These are phyloP conservation scores for Stereocaulon alpinum DNA, from an alignment of 495 filamentous ascomycete genomes.

Conservation along the genomic window DNA sequence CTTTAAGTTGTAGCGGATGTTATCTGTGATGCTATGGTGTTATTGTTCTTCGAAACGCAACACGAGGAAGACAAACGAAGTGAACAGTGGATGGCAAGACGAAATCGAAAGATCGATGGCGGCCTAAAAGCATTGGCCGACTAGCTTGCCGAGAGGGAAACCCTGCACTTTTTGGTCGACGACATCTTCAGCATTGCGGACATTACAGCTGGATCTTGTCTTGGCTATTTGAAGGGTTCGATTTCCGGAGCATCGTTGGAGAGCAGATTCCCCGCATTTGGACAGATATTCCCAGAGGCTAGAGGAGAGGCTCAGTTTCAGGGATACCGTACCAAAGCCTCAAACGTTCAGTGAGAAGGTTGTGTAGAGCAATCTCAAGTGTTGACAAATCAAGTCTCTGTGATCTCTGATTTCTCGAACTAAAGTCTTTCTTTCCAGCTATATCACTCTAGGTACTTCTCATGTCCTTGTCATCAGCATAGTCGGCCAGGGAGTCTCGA, in stretches of 20 bases:
- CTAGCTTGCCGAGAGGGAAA: not conserved
- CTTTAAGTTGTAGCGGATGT: slow-evolving; percentile 6
- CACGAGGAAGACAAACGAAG: not conserved
- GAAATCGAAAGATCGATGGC: not conserved
- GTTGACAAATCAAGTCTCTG: not conserved
- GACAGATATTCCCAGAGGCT: not conserved
- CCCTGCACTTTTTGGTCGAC: not conserved
- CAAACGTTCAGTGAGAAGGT: not conserved
- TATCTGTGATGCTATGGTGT: slow-evolving; percentile 11
- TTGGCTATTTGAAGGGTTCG: slow-evolving; percentile 8
- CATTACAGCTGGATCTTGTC: not conserved
- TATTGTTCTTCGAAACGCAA: slow-evolving; percentile 3
- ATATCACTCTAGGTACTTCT: too few relatives aligned
- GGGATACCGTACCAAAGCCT: not conserved
- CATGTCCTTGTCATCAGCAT: too few relatives aligned
- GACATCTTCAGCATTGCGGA: slow-evolving; percentile 1
- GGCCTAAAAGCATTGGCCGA: slow-evolving; percentile 7
- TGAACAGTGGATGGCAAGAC: slow-evolving; percentile 8
- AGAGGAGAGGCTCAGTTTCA: slow-evolving; percentile 4
- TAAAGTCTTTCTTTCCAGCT: too few relatives aligned
- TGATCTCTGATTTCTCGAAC: too few relatives aligned
- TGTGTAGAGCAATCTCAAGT: not conserved
- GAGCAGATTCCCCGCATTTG: not conserved
- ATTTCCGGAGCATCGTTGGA: slow-evolving; percentile 7
- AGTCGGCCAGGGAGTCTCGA: too few relatives aligned